phyloP scores from a whole-genome alignment of 768 basidiomycete genomes.

The Lentinula sp. region DNA sequence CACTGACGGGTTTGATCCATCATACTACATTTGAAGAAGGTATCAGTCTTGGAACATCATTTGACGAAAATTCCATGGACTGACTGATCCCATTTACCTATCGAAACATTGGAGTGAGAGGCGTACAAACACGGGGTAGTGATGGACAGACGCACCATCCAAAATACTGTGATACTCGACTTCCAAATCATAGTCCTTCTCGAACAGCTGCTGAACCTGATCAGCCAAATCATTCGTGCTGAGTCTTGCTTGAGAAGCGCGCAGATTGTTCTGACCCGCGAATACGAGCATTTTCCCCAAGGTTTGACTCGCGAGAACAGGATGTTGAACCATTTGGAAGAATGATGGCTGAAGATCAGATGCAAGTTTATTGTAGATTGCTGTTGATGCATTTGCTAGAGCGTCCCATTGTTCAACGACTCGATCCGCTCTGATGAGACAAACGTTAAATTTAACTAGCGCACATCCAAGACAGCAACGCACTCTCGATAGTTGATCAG shows the following conservation, averaged over 20 bases:
- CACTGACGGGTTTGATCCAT: constrained; percentile 63
- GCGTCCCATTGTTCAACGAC: constrained; percentile 45
- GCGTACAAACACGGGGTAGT: not conserved
- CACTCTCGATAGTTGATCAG: constrained; percentile 66
- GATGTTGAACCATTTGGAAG: constrained; percentile 69
- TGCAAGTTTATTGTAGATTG: constrained; percentile 49
- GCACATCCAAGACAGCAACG: constrained; percentile 15
- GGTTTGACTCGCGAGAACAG: constrained; percentile 52
- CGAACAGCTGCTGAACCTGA: constrained; percentile 49
- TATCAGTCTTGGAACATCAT: not conserved
- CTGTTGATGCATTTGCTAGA: constrained; percentile 41
- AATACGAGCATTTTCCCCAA: constrained; percentile 51
- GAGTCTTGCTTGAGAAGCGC: constrained; percentile 57
- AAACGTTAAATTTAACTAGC: not conserved
- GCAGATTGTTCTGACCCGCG: constrained; percentile 55
- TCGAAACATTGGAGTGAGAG: not conserved
- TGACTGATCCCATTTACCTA: constrained; percentile 63
- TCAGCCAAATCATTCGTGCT: constrained; percentile 55
- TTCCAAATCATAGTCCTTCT: constrained; percentile 56
- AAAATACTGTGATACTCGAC: constrained; percentile 52
- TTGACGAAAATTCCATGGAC: constrained; percentile 12
- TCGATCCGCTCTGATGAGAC: constrained; percentile 48
- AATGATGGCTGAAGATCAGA: constrained; percentile 47
- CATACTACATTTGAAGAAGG: constrained; percentile 34
- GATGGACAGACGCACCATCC: constrained; percentile 33